Evolutionary conservation across 345 rosid genomes (phyloP).

Genomic region (Cardamine occulta): DNA sequence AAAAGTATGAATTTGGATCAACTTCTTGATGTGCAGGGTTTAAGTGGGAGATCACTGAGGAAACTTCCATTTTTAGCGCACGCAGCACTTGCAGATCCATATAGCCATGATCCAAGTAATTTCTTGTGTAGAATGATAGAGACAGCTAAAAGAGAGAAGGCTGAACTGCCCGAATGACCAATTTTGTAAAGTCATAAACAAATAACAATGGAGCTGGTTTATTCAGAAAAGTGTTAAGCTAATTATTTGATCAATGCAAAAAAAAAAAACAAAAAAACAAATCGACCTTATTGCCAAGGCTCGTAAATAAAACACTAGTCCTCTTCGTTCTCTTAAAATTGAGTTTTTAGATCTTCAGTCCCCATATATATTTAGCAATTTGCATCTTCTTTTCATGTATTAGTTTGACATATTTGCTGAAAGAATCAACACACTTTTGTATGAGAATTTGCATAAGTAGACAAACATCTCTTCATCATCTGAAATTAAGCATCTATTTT

Average conservation of each 20-base stretch:
- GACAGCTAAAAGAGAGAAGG: slow-evolving; percentile 67
- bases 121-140: slow-evolving; percentile 75
- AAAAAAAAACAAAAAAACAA: not conserved
- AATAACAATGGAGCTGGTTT: slow-evolving; percentile 5
- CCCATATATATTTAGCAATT: not conserved
- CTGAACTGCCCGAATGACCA: slow-evolving; percentile 69
- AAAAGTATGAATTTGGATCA: not conserved
- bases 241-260: not conserved
- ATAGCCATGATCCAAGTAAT: slow-evolving; percentile 56
- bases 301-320: not conserved
- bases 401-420: not conserved
- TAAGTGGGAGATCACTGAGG: slow-evolving; percentile 89
- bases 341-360: not conserved
- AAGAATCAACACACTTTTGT: not conserved
- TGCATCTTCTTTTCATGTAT: not conserved
- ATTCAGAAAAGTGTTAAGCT: slow-evolving; percentile 9
- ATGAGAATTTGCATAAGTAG: not conserved
- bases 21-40: slow-evolving; percentile 56
- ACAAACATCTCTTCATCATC: not conserved
- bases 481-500: not conserved
- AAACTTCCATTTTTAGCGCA: slow-evolving; percentile 94
- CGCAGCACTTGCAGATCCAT: slow-evolving; percentile 71
- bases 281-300: not conserved
- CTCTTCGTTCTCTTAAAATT: not conserved
- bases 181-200: slow-evolving; percentile 27